A percentile compares a stretch with the other conserved stretches of the same genome.
phyloP scores from a whole-genome alignment of 108 stramenopile species.

The Stephanodiscus minutulus region DNA sequence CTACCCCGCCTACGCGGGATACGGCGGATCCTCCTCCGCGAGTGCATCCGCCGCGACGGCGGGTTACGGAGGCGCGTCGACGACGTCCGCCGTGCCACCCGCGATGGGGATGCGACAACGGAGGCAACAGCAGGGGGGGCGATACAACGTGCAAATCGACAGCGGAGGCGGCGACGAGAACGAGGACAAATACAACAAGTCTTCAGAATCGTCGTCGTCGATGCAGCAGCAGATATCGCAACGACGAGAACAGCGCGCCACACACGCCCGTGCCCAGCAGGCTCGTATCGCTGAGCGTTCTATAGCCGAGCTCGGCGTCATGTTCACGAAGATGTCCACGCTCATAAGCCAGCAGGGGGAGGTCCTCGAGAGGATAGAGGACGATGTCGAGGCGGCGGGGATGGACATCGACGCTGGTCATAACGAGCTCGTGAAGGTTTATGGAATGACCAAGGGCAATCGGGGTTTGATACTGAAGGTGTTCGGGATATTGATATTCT shows the following conservation, averaged over 20 bases:
- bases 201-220: slow-evolving; percentile 47
- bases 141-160: slow-evolving; percentile 31
- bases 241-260: slow-evolving; percentile 68
- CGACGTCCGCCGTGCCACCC: slow-evolving; percentile 26
- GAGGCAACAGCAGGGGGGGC: slow-evolving; percentile 11
- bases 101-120: slow-evolving; percentile 70
- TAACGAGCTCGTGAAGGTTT: slow-evolving; percentile 77
- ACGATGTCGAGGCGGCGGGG: slow-evolving; percentile 83
- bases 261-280: slow-evolving; percentile 65
- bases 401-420: slow-evolving; percentile 77
- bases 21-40: slow-evolving; percentile 20
- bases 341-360: slow-evolving; percentile 76
- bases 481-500: slow-evolving; percentile 79
- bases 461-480: slow-evolving; percentile 86
- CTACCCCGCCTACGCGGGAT: slow-evolving; percentile 38
- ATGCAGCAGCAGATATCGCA: slow-evolving; percentile 64
- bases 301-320: slow-evolving; percentile 63
- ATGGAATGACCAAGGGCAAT: slow-evolving; percentile 82
- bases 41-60: neutral
- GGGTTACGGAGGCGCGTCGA: slow-evolving; percentile 46
- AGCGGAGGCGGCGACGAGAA: slow-evolving; percentile 39
- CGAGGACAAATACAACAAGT: slow-evolving; percentile 49
- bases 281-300: slow-evolving; percentile 78
- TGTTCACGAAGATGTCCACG: slow-evolving; percentile 85
- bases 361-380: slow-evolving; percentile 83